Conservation (phyloP, 73 alveolate species). For the Tetrahymena thermophila region DNA sequence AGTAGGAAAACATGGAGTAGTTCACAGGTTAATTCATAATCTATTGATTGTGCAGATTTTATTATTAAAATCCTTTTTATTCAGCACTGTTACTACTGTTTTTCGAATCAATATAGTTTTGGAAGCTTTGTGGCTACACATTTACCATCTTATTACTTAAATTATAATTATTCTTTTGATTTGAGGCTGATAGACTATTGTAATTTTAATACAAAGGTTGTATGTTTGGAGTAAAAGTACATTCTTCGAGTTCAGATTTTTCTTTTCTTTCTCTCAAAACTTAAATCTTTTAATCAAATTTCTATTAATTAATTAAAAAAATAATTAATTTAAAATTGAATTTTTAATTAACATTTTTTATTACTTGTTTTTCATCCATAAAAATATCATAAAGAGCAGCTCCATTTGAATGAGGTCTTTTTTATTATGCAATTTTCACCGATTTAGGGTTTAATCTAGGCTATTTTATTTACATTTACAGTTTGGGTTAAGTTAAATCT, state of each 20-base stretch:
- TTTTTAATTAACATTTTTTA: too few relatives aligned
- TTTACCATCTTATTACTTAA: neutral
- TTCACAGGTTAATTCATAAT: neutral
- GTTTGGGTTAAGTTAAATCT: neutral
- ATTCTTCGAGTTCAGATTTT: neutral
- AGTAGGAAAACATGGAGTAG: neutral
- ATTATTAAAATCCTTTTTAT: neutral
- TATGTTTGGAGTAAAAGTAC: neutral
- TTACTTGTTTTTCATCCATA: neutral
- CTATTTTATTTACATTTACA: neutral
- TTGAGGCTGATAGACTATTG: neutral
- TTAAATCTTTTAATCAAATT: neutral
- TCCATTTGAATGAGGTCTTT: neutral
- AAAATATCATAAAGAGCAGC: neutral
- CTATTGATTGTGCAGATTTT: neutral
- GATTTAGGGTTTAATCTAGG: neutral
- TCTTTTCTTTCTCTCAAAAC: neutral
- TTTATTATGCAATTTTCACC: neutral
- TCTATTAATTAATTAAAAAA: too few relatives aligned
- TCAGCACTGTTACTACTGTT: neutral
- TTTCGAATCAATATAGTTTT: neutral
- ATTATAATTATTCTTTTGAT: neutral
- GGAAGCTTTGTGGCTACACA: neutral
- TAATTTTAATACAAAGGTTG: neutral
- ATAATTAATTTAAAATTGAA: too few relatives aligned